These are phyloP conservation scores for Trichosanthes truncata DNA, from an alignment of 306 rosid species.

Conservation along the genomic window DNA sequence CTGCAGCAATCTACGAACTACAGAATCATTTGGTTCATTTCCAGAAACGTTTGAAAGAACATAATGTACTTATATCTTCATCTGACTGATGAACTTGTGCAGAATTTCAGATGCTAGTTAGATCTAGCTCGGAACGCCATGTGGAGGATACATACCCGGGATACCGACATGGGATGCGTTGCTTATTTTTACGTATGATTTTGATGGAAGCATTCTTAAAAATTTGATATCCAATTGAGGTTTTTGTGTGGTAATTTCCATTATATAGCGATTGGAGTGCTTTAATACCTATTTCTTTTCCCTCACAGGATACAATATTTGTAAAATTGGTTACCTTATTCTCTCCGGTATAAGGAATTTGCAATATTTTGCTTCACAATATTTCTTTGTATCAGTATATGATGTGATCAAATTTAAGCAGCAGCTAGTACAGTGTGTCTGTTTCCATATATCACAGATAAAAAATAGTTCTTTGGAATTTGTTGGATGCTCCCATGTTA, in stretches of 20 bases:
- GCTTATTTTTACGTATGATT: not conserved
- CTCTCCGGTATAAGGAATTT: conserved; percentile 6
- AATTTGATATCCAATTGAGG: not conserved
- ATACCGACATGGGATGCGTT: not conserved
- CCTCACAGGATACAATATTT: conserved; percentile 5
- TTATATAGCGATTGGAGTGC: conserved; percentile 1
- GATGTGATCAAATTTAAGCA: conserved; percentile 14
- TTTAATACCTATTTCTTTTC: not conserved
- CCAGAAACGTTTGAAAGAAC: conserved; percentile 92
- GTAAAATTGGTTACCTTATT: conserved; percentile 1
- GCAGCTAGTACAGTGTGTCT: not conserved
- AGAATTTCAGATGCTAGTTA: conserved; percentile 14
- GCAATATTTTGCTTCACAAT: not conserved
- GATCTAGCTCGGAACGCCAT: not conserved
- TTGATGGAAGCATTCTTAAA: not conserved
- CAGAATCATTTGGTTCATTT: conserved; percentile 84
- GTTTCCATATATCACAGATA: not conserved
- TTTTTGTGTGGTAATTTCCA: conserved; percentile 4
- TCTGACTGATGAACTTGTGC: conserved; percentile 30
- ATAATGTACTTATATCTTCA: conserved; percentile 70
- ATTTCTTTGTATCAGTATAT: not conserved
- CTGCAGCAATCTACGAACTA: conserved; percentile 84
- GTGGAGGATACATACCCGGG: not conserved
- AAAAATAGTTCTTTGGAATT: not conserved
- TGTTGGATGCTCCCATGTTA: not conserved